A percentile compares a stretch with the other conserved stretches of the same genome.
phyloP scores from a whole-genome alignment of 805 yeast genomes.

The Starmerella cellae region DNA sequence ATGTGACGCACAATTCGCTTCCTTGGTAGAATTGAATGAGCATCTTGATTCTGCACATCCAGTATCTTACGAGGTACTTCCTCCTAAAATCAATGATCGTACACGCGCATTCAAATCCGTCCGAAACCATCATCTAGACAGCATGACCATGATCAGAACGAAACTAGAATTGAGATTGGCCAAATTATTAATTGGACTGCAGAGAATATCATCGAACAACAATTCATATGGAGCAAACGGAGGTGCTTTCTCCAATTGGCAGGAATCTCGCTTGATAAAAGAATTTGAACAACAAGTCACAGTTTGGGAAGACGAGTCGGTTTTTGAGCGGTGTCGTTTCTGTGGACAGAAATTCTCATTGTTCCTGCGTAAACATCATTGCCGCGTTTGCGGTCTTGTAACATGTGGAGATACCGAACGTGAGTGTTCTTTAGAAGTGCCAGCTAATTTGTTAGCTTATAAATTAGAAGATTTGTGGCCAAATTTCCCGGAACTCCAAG shows the following conservation, averaged over 20 bases:
- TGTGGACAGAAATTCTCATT: conserved; percentile 50
- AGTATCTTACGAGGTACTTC: conserved; percentile 9
- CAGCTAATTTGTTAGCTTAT: conserved; percentile 30
- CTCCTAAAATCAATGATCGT: conserved; percentile 29
- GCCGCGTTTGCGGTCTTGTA: conserved; percentile 72
- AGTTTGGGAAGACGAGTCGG: conserved; percentile 51
- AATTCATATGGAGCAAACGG: background rate
- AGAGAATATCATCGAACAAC: conserved; percentile 9
- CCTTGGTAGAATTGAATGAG: conserved; percentile 40
- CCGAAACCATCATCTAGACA: conserved; percentile 37
- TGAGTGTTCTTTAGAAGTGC: conserved; percentile 65
- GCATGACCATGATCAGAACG: conserved; percentile 39
- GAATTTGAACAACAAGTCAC: conserved; percentile 38
- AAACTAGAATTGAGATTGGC: conserved; percentile 47
- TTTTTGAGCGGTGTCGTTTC: conserved; percentile 42
- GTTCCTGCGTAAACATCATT: conserved; percentile 68
- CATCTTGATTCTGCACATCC: conserved; percentile 62
- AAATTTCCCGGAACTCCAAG: conserved; percentile 5
- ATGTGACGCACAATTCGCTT: conserved; percentile 24
- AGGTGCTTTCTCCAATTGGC: conserved; percentile 24
- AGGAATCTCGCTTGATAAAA: conserved; percentile 23
- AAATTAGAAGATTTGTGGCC: conserved; percentile 19
- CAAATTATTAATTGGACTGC: conserved; percentile 22
- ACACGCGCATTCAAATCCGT: conserved; percentile 32
- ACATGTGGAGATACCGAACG: conserved; percentile 56